Base-by-base conservation (phyloP, 192 early-diverging fungal genomes). In the Coemansia sp. region DNA sequence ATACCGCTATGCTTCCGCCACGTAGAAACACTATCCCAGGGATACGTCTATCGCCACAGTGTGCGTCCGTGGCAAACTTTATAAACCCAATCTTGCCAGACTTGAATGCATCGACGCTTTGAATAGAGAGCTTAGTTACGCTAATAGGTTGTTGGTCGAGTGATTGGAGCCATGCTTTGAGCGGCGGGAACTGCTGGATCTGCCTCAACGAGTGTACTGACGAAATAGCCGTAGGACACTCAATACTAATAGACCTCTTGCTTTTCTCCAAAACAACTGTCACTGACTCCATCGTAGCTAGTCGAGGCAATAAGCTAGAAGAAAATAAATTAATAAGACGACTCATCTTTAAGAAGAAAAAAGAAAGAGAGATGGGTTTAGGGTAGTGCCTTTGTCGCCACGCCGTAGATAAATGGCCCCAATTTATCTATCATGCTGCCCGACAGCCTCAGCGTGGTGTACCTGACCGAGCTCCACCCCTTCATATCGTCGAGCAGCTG, bases 11-110 rank as follows among this genome's bases (percentile, higher is more conserved):
- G 24, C 93, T 78, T 0, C 90, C 90, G 24, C 95, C 95, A 38
- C 95, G 85, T 85, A 92, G 88, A 78, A 96, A 96, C 44, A 93
- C 87, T 40, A 94, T 81, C 0, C 93, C 93, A 4, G 93, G 94
- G 1, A 90, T 73, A 27, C 68, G 72, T 27, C 79, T 81, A 7
- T 83, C 86, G 12, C 83, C 74, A 22, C 66, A 72, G 10, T 65
- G 46, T 0, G 89, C 89, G 57, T 89, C 83, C 2, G 87, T 84
- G 38, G 79, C 70, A 46, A 94, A 87, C 74, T 96, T 94, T 5
- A 92, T 62, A 69, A 96, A 96, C 13, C 94, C 93, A 62, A 93
- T 74, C 0, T 87, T 87, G 10, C 78, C 68, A 0, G 84, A 77
- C 36, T 72, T 69, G 72, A 96, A 96, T 34, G 80, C 74, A 66